Percentiles rank a stretch among this genome's conserved stretches.
These are phyloP conservation scores for Royoungia palumana DNA, from an alignment of 768 basidiomycete species.

Conservation along the genomic window DNA sequence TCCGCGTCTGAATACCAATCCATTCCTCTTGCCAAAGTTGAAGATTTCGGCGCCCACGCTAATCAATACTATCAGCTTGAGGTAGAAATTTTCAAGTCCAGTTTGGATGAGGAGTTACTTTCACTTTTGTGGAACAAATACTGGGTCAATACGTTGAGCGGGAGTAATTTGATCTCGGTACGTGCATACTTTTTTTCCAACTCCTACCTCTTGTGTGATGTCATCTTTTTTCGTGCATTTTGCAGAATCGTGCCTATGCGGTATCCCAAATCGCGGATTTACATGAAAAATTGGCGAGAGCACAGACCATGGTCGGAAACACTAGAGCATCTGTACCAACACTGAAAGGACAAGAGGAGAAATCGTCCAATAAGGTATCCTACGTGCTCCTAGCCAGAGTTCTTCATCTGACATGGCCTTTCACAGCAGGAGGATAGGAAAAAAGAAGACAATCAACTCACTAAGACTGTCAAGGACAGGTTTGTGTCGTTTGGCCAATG, in stretches of 20 bases:
- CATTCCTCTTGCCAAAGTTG: conserved; percentile 94
- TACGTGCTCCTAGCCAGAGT: background rate
- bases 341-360: conserved; percentile 51
- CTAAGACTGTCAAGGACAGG: conserved; percentile 92
- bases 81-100: conserved; percentile 92
- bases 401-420: background rate
- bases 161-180: conserved; percentile 90
- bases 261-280: conserved; percentile 89
- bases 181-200: conserved; percentile 18
- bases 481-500: conserved; percentile 28
- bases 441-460: conserved; percentile 84
- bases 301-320: conserved; percentile 51
- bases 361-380: conserved; percentile 40
- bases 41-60: conserved; percentile 98
- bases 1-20: conserved; percentile 87
- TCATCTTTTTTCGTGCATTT: background rate
- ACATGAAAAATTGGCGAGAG: conserved; percentile 82
- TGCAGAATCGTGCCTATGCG: conserved; percentile 89
- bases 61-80: conserved; percentile 94
- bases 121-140: conserved; percentile 98
- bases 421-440: conserved; percentile 61
- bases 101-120: conserved; percentile 81
- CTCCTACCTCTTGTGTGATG: background rate
- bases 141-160: conserved; percentile 96
- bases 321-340: conserved; percentile 58